These are phyloP conservation scores for Vickermania spadyakhi DNA, from an alignment of 208 protist genomes.

Conservation along the genomic window DNA sequence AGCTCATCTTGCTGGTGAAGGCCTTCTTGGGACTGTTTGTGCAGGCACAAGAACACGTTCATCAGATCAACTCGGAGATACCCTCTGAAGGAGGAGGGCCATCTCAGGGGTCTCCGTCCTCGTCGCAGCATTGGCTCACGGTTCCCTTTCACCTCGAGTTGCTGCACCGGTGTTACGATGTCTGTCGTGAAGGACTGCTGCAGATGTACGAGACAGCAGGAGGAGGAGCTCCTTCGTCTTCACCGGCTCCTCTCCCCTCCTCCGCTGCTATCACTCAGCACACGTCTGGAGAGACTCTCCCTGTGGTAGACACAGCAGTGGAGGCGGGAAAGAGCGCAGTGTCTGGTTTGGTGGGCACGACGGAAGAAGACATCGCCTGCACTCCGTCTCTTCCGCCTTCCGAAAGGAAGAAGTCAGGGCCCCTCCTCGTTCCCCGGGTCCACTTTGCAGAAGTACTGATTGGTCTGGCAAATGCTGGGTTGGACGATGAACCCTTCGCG, in stretches of 20 bases:
- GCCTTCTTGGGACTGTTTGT: constrained; percentile 25
- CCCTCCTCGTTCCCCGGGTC: constrained; percentile 18
- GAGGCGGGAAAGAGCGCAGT: constrained; percentile 1
- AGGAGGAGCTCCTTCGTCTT: no score
- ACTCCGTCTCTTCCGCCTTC: constrained; percentile 29
- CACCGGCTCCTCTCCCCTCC: background rate
- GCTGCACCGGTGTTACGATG: constrained; percentile 57
- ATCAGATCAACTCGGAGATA: background rate
- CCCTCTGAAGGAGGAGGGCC: background rate
- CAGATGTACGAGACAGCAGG: constrained; percentile 58
- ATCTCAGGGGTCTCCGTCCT: background rate
- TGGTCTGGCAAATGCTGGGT: constrained; percentile 20
- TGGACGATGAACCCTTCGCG: constrained; percentile 33
- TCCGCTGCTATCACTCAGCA: background rate
- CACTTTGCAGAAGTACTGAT: constrained; percentile 47
- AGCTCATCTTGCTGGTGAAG: constrained; percentile 50
- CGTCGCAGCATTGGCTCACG: constrained; percentile 4
- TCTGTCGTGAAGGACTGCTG: constrained; percentile 54
- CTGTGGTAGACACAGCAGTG: no score
- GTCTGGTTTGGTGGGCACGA: constrained; percentile 14
- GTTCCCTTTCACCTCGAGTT: constrained; percentile 9
- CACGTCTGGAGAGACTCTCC: background rate
- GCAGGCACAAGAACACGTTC: background rate
- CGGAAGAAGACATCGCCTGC: constrained; percentile 19
- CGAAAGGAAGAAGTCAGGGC: constrained; percentile 13